Conservation (phyloP, 352 stramenopile species). For the Pythium rishiriense region DNA sequence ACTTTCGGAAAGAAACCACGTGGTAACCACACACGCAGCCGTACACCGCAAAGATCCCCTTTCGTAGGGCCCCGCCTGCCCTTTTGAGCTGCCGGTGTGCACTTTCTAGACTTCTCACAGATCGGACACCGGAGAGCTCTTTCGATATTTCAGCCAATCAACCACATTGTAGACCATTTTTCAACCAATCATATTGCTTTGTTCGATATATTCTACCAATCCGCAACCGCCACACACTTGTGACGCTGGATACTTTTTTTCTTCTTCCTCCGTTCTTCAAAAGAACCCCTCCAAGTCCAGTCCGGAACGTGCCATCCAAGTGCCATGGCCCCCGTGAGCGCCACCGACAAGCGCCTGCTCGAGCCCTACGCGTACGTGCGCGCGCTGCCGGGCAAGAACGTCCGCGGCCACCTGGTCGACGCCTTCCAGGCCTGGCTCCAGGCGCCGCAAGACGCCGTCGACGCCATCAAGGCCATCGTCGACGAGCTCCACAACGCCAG, state of each 20-base stretch:
- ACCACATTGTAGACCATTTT: background rate
- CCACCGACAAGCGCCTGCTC: conserved; percentile 61
- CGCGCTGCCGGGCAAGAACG: conserved; percentile 87
- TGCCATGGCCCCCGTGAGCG: conserved; percentile 31
- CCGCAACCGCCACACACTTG: background rate
- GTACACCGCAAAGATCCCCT: too few relatives aligned
- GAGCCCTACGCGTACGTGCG: conserved; percentile 90
- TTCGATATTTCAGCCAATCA: conserved; percentile 19
- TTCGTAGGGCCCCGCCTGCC: too few relatives aligned
- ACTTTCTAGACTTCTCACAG: too few relatives aligned
- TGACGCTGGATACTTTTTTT: conserved; percentile 17
- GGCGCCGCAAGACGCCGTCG: conserved; percentile 58
- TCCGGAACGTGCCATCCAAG: background rate
- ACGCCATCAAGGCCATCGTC: conserved; percentile 92
- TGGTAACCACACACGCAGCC: too few relatives aligned
- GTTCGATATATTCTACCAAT: conserved; percentile 14
- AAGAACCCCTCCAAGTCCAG: background rate
- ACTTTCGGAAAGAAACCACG: too few relatives aligned
- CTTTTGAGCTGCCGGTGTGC: too few relatives aligned
- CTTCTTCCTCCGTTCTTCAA: background rate
- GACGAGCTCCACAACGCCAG: conserved; percentile 96
- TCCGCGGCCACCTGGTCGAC: conserved; percentile 86
- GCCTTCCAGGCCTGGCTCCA: conserved; percentile 87
- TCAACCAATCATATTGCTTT: conserved; percentile 2
- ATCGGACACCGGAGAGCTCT: background rate